phyloP scores from a whole-genome alignment of 129 eudicot species.

The Flaveria sonorensis region DNA sequence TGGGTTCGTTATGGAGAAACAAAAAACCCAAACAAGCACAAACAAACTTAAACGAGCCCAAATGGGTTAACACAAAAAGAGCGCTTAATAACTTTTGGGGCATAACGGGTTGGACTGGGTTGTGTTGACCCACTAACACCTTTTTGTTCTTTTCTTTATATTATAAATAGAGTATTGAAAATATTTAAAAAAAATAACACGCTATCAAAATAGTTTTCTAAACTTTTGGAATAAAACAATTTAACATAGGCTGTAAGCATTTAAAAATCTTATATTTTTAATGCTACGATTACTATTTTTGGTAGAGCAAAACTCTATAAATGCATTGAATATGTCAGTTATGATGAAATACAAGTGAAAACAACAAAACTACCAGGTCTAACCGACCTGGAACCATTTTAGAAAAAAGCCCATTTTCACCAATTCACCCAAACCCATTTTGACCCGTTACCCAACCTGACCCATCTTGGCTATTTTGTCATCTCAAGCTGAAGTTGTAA shows the following conservation, averaged over 20 bases:
- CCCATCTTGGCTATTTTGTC: neutral
- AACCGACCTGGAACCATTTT: neutral
- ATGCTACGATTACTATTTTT: neutral
- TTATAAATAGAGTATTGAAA: neutral
- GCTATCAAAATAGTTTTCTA: neutral
- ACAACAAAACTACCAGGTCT: neutral
- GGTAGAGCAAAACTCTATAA: neutral
- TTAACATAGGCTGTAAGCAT: neutral
- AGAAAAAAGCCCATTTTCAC: neutral
- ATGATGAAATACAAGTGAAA: neutral
- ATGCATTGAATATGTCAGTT: neutral
- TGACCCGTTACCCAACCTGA: neutral
- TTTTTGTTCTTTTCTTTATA: neutral
- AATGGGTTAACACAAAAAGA: neutral
- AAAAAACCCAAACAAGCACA: neutral
- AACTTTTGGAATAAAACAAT: neutral
- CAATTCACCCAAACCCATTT: neutral
- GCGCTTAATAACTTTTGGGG: neutral
- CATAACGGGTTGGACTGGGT: neutral
- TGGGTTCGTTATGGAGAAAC: neutral
- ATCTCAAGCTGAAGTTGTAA: neutral
- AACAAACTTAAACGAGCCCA: neutral
- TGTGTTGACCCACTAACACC: constrained; percentile 1
- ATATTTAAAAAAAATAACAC: neutral
- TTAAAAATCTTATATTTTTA: neutral